Conservation (phyloP, 1,284 basidiomycete species). For the Leccinum fuscescens region DNA sequence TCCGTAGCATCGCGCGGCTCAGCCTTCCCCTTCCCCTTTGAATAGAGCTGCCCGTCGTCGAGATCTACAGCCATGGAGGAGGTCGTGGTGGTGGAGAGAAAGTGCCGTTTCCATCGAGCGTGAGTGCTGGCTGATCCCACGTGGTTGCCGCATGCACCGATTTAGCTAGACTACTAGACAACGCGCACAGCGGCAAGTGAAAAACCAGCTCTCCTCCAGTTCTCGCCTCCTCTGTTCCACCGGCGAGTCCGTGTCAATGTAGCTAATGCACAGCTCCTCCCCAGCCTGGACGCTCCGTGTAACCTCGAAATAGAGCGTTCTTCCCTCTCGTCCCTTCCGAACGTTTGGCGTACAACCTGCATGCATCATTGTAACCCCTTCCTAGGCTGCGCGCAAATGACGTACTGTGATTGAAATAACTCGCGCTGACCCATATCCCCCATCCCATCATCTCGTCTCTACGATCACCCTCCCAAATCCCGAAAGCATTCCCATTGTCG, state of each 20-base stretch:
- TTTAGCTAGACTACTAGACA: constrained; percentile 6
- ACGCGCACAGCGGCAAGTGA: constrained; percentile 47
- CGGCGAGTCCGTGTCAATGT: constrained; percentile 45
- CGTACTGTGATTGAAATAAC: constrained; percentile 67
- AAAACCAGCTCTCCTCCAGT: constrained; percentile 50
- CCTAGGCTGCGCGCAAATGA: constrained; percentile 6
- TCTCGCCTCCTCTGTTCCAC: constrained; percentile 39
- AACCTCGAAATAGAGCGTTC: constrained; percentile 50
- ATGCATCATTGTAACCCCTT: not conserved
- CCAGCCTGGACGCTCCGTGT: constrained; percentile 43
- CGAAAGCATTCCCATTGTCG: constrained; percentile 65
- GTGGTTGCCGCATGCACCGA: constrained; percentile 11
- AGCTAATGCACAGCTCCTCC: constrained; percentile 60
- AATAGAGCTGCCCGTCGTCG: constrained; percentile 10
- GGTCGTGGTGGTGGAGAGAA: constrained; percentile 10
- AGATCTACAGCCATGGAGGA: constrained; percentile 23
- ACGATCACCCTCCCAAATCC: constrained; percentile 52
- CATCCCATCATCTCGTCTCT: constrained; percentile 64
- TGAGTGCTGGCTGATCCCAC: constrained; percentile 14
- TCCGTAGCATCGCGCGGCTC: constrained; percentile 29
- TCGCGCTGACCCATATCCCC: constrained; percentile 56
- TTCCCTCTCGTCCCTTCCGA: constrained; percentile 47
- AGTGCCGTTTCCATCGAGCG: not conserved
- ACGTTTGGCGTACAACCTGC: constrained; percentile 61
- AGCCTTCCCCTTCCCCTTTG: constrained; percentile 34